Base-by-base conservation (phyloP, 1,284 basidiomycete genomes). In the Coniophora puteana region DNA sequence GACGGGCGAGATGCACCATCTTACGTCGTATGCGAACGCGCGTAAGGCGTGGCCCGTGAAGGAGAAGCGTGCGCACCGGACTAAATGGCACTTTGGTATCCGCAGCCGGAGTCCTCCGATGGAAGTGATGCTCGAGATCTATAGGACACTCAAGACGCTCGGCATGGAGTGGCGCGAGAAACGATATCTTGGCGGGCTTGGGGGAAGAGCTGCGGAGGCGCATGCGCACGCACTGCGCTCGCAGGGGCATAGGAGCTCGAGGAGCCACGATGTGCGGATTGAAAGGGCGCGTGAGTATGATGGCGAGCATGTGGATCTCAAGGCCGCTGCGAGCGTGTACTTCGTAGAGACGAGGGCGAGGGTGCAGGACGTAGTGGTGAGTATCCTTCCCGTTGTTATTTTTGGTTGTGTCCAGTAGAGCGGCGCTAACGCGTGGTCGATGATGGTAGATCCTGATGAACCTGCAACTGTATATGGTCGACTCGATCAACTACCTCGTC, bases 121-220 rank as follows among this genome's bases (percentile, higher is more conserved):
- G 92, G 95, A 98, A 63, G 95, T 99, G 32, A 97, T 99, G 94
- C 71, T 97, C 18, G 95, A 98, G 72, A 96, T 99, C 43, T 99
- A 99, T 68, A 75, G 91, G 47, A 96, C 94, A 40, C 68, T 99
- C 43, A 88, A 89, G 65, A 72, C 83, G 42, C 71, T 99, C n/a
- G 91, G 89, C 14, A 97, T 99, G 92, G 93, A 99, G 64, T 99
- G 95, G 94, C 86, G 87, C 61, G 83, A 87, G 69, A 89, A 89
- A 69, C 73, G 71, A 51, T 77, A 76, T 47, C 62, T 89, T 5
- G 85, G 86, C 4, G 82, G 83, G 2, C 57, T 88, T 10, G 83
- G 81, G 3, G 78, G 77, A 8, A n/a, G n/a, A n/a, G n/a, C n/a
- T n/a, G n/a, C n/a, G n/a, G n/a, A n/a, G n/a, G 47, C 72, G 11